Evolutionary conservation across 495 filamentous ascomycete genomes (phyloP), one percentile per base, ranked within the genome.

Genomic region (Tetracladium marchalianum): DNA sequence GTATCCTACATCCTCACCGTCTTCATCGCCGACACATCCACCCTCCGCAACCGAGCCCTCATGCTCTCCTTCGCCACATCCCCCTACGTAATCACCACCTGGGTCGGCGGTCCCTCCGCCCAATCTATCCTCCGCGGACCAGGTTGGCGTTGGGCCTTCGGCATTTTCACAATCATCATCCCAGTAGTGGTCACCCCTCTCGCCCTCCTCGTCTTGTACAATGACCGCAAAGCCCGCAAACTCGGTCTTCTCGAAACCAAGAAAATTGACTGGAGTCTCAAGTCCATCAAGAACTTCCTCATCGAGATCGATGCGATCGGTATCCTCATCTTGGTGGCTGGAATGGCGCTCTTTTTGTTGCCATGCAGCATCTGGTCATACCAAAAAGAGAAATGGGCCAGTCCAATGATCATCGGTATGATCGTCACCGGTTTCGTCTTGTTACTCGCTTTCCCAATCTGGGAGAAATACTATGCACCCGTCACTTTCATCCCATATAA

Each of bases 21-120:
- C 42, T 73, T 81, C 60, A 71, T 77, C 27, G 74, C 78, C n/a
- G 80, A 82, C 62, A 77, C 74, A 1, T 76, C 80, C 0, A 69
- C 64, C 12, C 51, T 82, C 46, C 64, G 68, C 16, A 75, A 81
- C 57, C 67, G 80, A 59, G 75, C 66, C 15, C 64, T 80, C 18
- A 66, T 73, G 7, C 73, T 75, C 44, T 76, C 72, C 2, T 79
- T 78, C 50, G 65, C 69, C 18, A 69, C 62, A 11, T 75, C 77
- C 0, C 78, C 80, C 0, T 80, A 76, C 53, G 75, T 81, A 39
- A 70, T 66, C 46, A 81, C 77, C 7, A 74, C 75, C 33, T 66
- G 71, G 10, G 60, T 66, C 8, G 68, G 66, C 11, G 58, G 67
- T 0, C 58, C 55, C 34, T 65, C 66, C 2, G 64, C 70, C 4